Evolutionary conservation across 331 rosid species (phyloP).

Genomic region (Quercus tomentella): DNA sequence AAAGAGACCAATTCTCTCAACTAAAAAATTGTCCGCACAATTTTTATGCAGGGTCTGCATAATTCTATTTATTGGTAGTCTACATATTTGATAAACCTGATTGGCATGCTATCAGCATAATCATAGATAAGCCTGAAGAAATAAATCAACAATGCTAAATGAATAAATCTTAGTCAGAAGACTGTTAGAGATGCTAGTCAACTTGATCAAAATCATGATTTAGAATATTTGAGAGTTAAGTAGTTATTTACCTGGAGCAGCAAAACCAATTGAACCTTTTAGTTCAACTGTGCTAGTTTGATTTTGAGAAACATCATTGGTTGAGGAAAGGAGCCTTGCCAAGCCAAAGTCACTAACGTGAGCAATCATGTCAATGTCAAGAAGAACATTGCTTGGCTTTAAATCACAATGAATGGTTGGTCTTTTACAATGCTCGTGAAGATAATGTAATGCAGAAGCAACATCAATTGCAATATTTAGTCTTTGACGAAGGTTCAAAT

Average conservation of each 20-base stretch:
- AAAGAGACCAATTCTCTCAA: too few species aligned
- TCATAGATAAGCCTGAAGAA: too few species aligned
- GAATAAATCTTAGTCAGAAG: too few species aligned
- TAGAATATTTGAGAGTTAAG: not conserved
- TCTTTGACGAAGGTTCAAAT: not conserved
- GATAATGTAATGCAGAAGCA: not conserved
- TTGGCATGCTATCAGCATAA: too few species aligned
- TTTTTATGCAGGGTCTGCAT: too few species aligned
- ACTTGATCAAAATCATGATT: not conserved
- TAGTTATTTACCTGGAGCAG: conserved; percentile 21
- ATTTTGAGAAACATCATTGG: not conserved
- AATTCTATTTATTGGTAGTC: too few species aligned
- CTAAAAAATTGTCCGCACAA: too few species aligned
- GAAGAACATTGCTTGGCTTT: conserved; percentile 29
- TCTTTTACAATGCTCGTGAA: not conserved
- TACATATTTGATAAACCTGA: too few species aligned
- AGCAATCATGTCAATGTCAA: conserved; percentile 34
- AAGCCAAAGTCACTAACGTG: conserved; percentile 36
- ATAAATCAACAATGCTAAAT: too few species aligned
- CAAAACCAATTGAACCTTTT: conserved; percentile 34
- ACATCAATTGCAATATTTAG: not conserved
- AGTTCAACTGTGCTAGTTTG: conserved; percentile 29
- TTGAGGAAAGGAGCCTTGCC: conserved; percentile 24
- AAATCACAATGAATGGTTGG: not conserved
- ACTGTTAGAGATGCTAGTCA: not conserved